phyloP scores from a whole-genome alignment of 1,284 basidiomycete genomes.

The Pseudozyma tsukubaensis region DNA sequence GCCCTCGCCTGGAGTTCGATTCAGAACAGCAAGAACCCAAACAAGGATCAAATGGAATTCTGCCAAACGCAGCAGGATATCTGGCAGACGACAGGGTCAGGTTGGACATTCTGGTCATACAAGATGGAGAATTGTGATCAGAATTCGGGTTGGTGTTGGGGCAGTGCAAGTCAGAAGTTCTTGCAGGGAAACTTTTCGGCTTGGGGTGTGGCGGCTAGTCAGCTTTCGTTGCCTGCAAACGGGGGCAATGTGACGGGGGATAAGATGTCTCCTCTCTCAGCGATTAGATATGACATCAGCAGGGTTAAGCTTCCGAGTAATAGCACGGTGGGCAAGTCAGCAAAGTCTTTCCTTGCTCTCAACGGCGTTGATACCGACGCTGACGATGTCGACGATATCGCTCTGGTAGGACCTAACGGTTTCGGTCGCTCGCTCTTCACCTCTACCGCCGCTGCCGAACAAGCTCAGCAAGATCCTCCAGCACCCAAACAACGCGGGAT shows the following conservation, averaged over 20 bases:
- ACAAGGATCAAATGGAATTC: conserved; percentile 73
- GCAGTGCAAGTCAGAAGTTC: conserved; percentile 50
- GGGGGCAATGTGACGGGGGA: conserved; percentile 18
- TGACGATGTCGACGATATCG: conserved; percentile 16
- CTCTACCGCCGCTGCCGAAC: neutral
- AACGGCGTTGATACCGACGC: conserved; percentile 3
- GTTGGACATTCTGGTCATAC: conserved; percentile 82
- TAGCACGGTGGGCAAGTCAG: conserved; percentile 9
- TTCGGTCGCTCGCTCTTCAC: conserved; percentile 34
- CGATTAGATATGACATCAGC: conserved; percentile 34
- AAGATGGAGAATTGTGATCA: conserved; percentile 66
- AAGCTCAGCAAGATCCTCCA: neutral
- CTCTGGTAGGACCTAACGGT: conserved; percentile 28
- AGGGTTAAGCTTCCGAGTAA: conserved; percentile 24
- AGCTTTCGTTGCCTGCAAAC: conserved; percentile 1
- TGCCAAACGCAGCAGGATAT: conserved; percentile 76
- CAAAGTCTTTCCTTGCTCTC: conserved; percentile 28
- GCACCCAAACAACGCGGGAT: conserved; percentile 9
- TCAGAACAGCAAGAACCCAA: conserved; percentile 71
- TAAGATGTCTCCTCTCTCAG: conserved; percentile 11
- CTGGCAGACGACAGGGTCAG: conserved; percentile 75
- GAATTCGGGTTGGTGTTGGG: conserved; percentile 68
- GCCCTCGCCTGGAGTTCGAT: conserved; percentile 76
- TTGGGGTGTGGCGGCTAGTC: conserved; percentile 53
- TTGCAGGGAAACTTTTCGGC: conserved; percentile 51